Evolutionary conservation across 1,284 basidiomycete species (phyloP).

Genomic region (Cryptococcus sp.): DNA sequence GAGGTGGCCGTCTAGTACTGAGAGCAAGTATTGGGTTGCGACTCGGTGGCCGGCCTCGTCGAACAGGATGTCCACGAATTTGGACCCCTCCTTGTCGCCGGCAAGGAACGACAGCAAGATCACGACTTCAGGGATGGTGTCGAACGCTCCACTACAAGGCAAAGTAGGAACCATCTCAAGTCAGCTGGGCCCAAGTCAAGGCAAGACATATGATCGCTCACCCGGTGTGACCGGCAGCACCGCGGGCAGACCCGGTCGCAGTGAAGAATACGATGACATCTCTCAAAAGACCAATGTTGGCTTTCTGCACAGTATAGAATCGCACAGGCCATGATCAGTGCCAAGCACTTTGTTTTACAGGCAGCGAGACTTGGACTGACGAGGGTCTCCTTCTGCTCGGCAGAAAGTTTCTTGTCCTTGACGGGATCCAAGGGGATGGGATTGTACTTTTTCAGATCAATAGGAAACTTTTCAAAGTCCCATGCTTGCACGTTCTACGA

Average conservation of each 20-base stretch:
- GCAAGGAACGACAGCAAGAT: constrained; percentile 29
- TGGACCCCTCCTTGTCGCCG: constrained; percentile 25
- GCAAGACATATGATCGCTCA: neutral
- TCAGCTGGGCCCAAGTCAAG: neutral
- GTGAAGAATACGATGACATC: constrained; percentile 82
- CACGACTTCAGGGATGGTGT: constrained; percentile 61
- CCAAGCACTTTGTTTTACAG: too few relatives aligned
- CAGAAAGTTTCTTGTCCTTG: constrained; percentile 60
- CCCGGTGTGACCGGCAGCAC: constrained; percentile 74
- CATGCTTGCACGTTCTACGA: constrained; percentile 27
- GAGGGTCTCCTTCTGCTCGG: constrained; percentile 63
- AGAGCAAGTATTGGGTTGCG: constrained; percentile 78
- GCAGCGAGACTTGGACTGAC: constrained; percentile 10
- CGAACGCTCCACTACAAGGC: constrained; percentile 69
- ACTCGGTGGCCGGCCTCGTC: constrained; percentile 72
- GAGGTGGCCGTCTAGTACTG: constrained; percentile 70
- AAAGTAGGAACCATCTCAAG: neutral
- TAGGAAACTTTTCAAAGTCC: constrained; percentile 60
- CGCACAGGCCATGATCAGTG: too few relatives aligned
- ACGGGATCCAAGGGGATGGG: constrained; percentile 69
- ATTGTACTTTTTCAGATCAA: constrained; percentile 72
- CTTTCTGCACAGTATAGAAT: constrained; percentile 30
- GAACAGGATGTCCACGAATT: constrained; percentile 45
- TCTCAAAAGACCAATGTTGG: constrained; percentile 74
- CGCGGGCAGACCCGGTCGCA: constrained; percentile 72